phyloP scores from a whole-genome alignment of 129 eudicot genomes.

The Mikania micrantha region DNA sequence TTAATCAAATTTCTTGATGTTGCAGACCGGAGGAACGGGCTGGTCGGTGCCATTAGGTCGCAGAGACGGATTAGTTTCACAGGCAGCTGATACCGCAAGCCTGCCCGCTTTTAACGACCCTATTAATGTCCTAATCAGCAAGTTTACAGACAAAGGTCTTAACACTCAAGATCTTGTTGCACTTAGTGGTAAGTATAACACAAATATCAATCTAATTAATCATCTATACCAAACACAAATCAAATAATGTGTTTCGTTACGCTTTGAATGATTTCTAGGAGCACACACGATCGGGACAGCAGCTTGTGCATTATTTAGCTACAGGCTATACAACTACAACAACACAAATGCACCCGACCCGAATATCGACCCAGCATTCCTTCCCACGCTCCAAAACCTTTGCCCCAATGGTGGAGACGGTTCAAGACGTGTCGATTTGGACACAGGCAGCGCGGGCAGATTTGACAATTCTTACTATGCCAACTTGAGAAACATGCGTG shows the following conservation, averaged over 20 bases:
- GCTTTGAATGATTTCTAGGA: slow-evolving; percentile 24
- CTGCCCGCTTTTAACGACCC: slow-evolving; percentile 43
- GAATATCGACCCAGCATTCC: slow-evolving; percentile 35
- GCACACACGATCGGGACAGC: slow-evolving; percentile 70
- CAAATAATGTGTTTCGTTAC: not conserved
- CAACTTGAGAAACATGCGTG: slow-evolving; percentile 46
- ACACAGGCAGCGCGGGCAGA: slow-evolving; percentile 33
- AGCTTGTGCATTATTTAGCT: slow-evolving; percentile 51
- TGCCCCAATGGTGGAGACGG: slow-evolving; percentile 49
- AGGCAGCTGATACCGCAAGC: slow-evolving; percentile 41
- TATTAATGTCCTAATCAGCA: slow-evolving; percentile 27
- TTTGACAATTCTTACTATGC: slow-evolving; percentile 45
- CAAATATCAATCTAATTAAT: not conserved
- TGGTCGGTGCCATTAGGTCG: slow-evolving; percentile 58
- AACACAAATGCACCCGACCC: slow-evolving; percentile 43
- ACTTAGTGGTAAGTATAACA: slow-evolving; percentile 43
- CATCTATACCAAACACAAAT: not conserved
- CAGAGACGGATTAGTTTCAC: slow-evolving; percentile 57
- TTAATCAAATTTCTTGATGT: too few species aligned
- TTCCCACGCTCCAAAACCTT: slow-evolving; percentile 35
- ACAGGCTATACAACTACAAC: slow-evolving; percentile 64
- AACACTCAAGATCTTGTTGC: slow-evolving; percentile 57
- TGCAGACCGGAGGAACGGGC: slow-evolving; percentile 42
- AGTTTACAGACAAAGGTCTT: slow-evolving; percentile 41
- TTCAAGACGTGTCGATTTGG: slow-evolving; percentile 37